Percentiles rank a stretch among this genome's conserved stretches.
Evolutionary conservation across 108 stramenopile genomes (phyloP).

Genomic region (Skeletonema marinoi): DNA sequence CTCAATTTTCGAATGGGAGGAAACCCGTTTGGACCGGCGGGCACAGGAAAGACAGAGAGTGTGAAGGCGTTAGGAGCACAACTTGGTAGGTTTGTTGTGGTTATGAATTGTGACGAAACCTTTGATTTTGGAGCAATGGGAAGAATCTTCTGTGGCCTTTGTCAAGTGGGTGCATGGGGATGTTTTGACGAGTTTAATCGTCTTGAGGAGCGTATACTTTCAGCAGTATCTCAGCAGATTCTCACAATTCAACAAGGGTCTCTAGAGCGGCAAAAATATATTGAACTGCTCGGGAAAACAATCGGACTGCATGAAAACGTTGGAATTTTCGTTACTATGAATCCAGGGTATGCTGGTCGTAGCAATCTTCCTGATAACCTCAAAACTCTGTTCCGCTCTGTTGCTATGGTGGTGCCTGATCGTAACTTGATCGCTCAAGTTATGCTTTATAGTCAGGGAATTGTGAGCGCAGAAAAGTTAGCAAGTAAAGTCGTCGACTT

Average conservation of each 20-base stretch:
- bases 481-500: constrained; percentile 92
- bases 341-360: constrained; percentile 99
- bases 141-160: constrained; percentile 95
- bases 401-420: constrained; percentile 98
- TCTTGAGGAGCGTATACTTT: constrained; percentile 95
- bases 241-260: constrained; percentile 94
- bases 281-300: constrained; percentile 77
- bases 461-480: constrained; percentile 93
- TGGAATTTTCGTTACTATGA: constrained; percentile 99
- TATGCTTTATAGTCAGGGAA: constrained; percentile 98
- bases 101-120: constrained; percentile 97
- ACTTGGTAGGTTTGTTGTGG: constrained; percentile 96
- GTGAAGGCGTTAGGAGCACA: constrained; percentile 97
- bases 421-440: constrained; percentile 97
- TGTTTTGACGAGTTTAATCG: constrained; percentile 99
- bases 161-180: constrained; percentile 97
- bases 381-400: constrained; percentile 96
- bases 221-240: constrained; percentile 98
- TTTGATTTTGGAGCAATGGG: constrained; percentile 99
- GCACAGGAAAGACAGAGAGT: constrained; percentile 99
- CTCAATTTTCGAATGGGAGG: constrained; percentile 97
- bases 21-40: constrained; percentile 98
- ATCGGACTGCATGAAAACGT: constrained; percentile 91
- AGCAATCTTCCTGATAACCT: constrained; percentile 98
- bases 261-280: constrained; percentile 61